A percentile compares a stretch with the other conserved stretches of the same genome.
Conservation (phyloP, 2,329 filamentous ascomycete genomes). For the Fusarium sp. region DNA sequence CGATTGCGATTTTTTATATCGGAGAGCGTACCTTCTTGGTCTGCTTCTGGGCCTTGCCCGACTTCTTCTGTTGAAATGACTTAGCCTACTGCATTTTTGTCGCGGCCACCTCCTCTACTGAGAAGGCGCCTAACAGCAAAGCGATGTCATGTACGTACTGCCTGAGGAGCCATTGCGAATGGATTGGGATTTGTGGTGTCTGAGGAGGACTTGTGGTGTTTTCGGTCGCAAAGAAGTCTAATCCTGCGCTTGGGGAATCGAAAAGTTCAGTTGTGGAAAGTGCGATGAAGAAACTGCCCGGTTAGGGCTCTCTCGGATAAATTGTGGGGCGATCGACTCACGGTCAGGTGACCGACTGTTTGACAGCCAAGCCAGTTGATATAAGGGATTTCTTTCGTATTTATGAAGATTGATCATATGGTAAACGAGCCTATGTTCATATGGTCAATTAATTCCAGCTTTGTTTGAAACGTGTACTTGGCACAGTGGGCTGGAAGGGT, state of each 20-base stretch:
- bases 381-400: neutral
- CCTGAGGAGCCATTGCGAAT: conserved; percentile 82
- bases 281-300: too few relatives aligned
- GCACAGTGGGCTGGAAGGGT: neutral
- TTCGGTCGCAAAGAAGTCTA: conserved; percentile 70
- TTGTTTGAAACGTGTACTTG: neutral
- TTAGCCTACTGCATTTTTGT: conserved; percentile 93
- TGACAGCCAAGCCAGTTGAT: too few relatives aligned
- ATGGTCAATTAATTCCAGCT: neutral
- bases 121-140: conserved; percentile 84
- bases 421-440: neutral
- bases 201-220: conserved; percentile 47
- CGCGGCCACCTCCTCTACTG: conserved; percentile 33
- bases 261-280: too few relatives aligned
- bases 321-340: too few relatives aligned
- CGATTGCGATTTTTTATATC: neutral
- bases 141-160: conserved; percentile 88
- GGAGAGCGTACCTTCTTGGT: conserved; percentile 79
- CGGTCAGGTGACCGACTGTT: too few relatives aligned
- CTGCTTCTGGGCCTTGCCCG: conserved; percentile 78
- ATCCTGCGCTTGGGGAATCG: conserved; percentile 77
- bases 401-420: conserved; percentile 24
- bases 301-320: too few relatives aligned
- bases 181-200: conserved; percentile 42
- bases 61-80: conserved; percentile 72